These are phyloP conservation scores for Boletus eberwhitei DNA, from an alignment of 768 basidiomycete genomes.

Conservation along the genomic window DNA sequence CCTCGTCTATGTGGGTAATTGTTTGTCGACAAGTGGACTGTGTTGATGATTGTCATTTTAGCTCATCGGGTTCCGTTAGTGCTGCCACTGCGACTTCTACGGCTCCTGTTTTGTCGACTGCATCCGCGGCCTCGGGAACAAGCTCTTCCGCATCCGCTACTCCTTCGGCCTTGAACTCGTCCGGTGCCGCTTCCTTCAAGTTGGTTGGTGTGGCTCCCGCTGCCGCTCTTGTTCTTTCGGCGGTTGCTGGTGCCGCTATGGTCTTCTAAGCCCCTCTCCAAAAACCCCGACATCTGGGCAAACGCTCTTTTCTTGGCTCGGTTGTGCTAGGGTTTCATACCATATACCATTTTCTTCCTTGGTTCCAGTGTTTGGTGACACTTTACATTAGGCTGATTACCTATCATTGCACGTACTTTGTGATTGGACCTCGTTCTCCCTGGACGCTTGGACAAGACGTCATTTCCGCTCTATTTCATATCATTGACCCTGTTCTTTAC, in stretches of 20 bases:
- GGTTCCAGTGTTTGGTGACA: slow-evolving; percentile 13
- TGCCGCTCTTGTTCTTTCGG: slow-evolving; percentile 41
- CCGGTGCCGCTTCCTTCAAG: slow-evolving; percentile 34
- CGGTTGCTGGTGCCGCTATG: slow-evolving; percentile 46
- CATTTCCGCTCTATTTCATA: slow-evolving; percentile 2
- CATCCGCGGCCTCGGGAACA: background rate
- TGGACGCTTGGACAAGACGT: slow-evolving; percentile 21
- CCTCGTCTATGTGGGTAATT: slow-evolving; percentile 12
- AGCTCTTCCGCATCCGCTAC: slow-evolving; percentile 20
- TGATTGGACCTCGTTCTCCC: slow-evolving; percentile 16
- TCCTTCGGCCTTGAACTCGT: slow-evolving; percentile 17
- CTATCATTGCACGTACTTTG: slow-evolving; percentile 9
- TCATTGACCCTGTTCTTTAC: background rate
- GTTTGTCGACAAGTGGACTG: rapidly evolving
- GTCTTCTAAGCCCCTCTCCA: slow-evolving; percentile 38
- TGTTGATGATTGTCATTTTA: background rate
- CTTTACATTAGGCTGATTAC: slow-evolving; percentile 13
- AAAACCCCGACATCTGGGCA: background rate
- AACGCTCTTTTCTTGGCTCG: background rate
- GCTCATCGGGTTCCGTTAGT: background rate
- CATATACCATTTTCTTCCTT: slow-evolving; percentile 16
- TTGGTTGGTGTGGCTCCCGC: slow-evolving; percentile 31
- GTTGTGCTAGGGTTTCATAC: background rate
- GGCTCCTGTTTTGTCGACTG: background rate
- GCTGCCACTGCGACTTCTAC: slow-evolving; percentile 11